Base-by-base conservation (phyloP, 2,329 filamentous ascomycete genomes). In the Cladosporium velox region DNA sequence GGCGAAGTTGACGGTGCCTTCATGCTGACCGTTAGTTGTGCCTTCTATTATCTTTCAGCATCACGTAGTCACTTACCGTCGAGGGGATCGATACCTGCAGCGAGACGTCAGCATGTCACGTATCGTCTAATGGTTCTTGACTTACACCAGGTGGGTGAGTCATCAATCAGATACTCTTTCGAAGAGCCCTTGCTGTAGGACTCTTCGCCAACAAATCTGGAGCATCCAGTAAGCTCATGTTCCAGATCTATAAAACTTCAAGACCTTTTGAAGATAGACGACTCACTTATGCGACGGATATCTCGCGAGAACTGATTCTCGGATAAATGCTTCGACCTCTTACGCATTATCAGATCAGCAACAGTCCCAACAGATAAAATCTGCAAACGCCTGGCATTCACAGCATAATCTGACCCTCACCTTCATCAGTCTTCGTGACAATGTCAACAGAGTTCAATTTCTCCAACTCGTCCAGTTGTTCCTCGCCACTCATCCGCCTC, bases 371-470 rank as follows among this genome's bases (percentile, higher is more conserved):
- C 30, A 26, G 4, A 34, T 34, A 71, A 7, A 32, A 54, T 3
- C 24, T 18, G 28, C 26, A 32, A 18, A 32, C 2, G 6, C 1
- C 1, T 26, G 10, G 15, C 6, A 1, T 30, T 34, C 14, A 32
- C 30, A 30, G 26, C 18, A 55, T 10, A 34, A 1, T 0, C 18
- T 5, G 5, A 2, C 14, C 10, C 78, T 69, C 77, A 90, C 89
- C 88, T 78, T 90, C 85, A 74, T 93, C 90, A 0, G 89, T 90
- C 78, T 92, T 86, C 11, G 90, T 93, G 24, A 93, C 90, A 68
- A 93, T 86, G 75, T 93, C 91, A 12, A 93, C 90, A 1, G 90
- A 85, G 74, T 86, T 92, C 70, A 91, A 88, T 76, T 93, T 93
- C 77, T 92, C 89, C 8, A 82, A 79, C 64, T 85, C 82, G 1